phyloP scores from a whole-genome alignment of 2,329 filamentous ascomycete genomes.

The Arthrobotrys conoides region DNA sequence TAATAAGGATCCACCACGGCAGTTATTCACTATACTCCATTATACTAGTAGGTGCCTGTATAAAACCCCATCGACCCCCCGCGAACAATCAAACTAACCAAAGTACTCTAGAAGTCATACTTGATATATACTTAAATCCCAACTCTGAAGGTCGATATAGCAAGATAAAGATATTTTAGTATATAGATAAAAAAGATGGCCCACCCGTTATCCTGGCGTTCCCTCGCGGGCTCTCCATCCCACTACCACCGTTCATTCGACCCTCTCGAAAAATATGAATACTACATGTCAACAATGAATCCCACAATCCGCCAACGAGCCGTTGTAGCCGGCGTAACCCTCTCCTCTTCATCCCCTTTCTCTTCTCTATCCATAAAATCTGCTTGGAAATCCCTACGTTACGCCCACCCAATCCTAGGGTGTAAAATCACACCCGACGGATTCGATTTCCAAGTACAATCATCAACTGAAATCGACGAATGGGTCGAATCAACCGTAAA shows the following conservation, averaged over 20 bases:
- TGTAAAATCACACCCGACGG: constrained; percentile 9
- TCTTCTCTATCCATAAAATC: constrained; percentile 1
- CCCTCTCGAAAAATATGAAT: constrained; percentile 16
- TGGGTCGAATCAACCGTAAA: constrained; percentile 31
- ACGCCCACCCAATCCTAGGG: constrained; percentile 17
- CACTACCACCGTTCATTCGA: constrained; percentile 8
- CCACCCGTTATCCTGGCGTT: neutral
- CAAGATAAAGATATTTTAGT: no score
- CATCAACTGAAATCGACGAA: neutral
- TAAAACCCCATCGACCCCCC: no score
- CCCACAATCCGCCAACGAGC: neutral
- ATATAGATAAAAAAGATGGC: constrained; percentile 1
- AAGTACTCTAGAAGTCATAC: neutral
- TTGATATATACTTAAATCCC: neutral
- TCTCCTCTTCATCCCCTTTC: neutral
- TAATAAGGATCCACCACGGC: no score
- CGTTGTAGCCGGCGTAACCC: constrained; percentile 3
- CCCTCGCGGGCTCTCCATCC: neutral
- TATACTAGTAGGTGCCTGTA: no score
- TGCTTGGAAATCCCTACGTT: constrained; percentile 19
- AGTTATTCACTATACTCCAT: no score
- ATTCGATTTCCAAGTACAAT: neutral
- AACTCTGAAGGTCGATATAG: no score
- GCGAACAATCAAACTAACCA: neutral
- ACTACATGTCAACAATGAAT: constrained; percentile 12